Base-by-base conservation (phyloP, 169 alveolate genomes). In the Cryptosporidium sp. region DNA sequence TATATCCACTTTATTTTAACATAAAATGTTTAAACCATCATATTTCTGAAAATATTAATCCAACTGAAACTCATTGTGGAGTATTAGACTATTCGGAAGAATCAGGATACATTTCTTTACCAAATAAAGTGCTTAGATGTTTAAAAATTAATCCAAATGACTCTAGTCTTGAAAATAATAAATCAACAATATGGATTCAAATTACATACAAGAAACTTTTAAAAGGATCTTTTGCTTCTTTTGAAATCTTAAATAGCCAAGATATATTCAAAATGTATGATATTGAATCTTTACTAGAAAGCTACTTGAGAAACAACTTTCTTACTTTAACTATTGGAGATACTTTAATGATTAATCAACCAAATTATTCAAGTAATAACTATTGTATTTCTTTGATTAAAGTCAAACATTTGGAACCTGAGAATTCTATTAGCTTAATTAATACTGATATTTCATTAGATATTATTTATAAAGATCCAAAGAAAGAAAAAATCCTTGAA, bases 381-480 rank as follows among this genome's bases (percentile, higher is more conserved):
- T 31, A 80, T 29, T 41, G 41, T 48, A 62, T 80, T 14, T 59
- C 89, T n/a, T 33, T 61, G 9, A 41, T 80, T 33, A 41, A 65
- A 41, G 67, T 80, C n/a, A 59, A 80, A 21, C 61, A 80, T 16
- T 51, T 80, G 16, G 89, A 80, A 80, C 89, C 89, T 9, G 89
- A 80, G 3, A 43, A 35, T 43, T 59, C 59, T 4, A 50, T 65
- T n/a, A 62, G 75, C n/a, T 18, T 80, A 31, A 80, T 80, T 23
- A 62, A 80, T 48, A 80, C 89, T 5, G 89, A 80, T 62, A 35
- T 80, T 29, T 39, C 41, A 18, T n/a, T 80, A 3, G 80, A 80
- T 23, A 62, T 80, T 5, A 41, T 0, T 59, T 43, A 31, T 33
- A 41, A 59, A 37, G 51, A 52, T 55, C 29, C 50, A 8, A 51